Percentiles rank a stretch among this genome's conserved stretches.
These are phyloP conservation scores for Taiwanofungus camphoratus DNA, from an alignment of 1,284 basidiomycete genomes.

Conservation along the genomic window DNA sequence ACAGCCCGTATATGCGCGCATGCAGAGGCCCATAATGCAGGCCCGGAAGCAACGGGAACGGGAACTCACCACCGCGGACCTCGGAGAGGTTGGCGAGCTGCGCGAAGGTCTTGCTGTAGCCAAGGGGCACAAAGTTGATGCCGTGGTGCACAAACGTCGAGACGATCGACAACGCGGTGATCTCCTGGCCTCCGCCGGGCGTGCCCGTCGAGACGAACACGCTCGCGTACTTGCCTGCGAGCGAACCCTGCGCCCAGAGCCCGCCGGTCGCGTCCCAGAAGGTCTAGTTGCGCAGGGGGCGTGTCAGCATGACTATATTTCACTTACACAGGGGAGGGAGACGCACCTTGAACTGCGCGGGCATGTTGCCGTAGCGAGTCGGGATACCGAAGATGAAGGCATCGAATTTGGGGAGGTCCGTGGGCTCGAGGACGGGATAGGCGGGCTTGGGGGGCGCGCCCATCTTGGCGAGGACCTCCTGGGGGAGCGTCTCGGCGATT, in stretches of 20 bases:
- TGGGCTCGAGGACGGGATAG: constrained; percentile 69
- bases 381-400: constrained; percentile 74
- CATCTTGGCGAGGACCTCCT: constrained; percentile 76
- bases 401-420: constrained; percentile 62
- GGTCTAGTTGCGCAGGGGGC: constrained; percentile 34
- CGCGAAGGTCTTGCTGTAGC: constrained; percentile 56
- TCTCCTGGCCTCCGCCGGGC: constrained; percentile 71
- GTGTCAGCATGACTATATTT: constrained; percentile 2
- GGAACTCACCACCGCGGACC: constrained; percentile 62
- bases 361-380: constrained; percentile 72
- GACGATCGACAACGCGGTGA: constrained; percentile 58
- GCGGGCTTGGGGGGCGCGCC: constrained; percentile 67
- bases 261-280: constrained; percentile 81
- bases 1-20: background rate
- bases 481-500: constrained; percentile 79
- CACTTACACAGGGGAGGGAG: background rate
- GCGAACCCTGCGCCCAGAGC: constrained; percentile 68
- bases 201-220: constrained; percentile 65
- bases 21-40: background rate
- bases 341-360: constrained; percentile 64
- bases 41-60: background rate
- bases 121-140: constrained; percentile 74
- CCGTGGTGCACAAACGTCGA: constrained; percentile 82
- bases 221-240: constrained; percentile 78
- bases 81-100: constrained; percentile 56